Evolutionary conservation across 177 flowering plant genomes (phyloP), one percentile per base, ranked within the genome.

Genomic region (Telopea speciosissima): DNA sequence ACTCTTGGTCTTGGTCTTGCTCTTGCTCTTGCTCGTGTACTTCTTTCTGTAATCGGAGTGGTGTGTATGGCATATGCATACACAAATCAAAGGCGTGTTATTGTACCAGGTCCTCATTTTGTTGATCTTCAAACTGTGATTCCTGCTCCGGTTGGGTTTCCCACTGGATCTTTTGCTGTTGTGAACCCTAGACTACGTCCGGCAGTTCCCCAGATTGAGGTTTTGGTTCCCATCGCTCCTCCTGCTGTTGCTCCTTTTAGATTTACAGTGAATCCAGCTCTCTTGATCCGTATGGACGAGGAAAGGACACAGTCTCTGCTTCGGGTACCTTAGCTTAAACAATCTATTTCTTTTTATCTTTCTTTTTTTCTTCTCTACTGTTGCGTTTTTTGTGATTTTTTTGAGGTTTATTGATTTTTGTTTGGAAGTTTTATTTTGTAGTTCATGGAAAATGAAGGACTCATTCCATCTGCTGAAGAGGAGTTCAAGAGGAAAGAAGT

Each of bases 381-480:
- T 7, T 12, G 4, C 2, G 69, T 23, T 28, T 61, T 3, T 11
- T 73, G 52, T 62, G 33, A 17, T 52, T 63, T 68, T 28, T 71
- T 61, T n/a, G 54, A 59, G 59, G 42, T 12, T 71, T 68, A 70
- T 59, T 13, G 40, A 63, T 25, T n/a, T n/a, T n/a, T n/a, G n/a
- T n/a, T n/a, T n/a, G n/a, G 31, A 44, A 3, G 61, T 56, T 56
- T 3, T 31, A 4, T 66, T 66, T 70, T 65, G 70, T 64, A 87
- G 90, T 74, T 83, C 62, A 79, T 87, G 85, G 74, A 5, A 16
- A 69, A 74, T 24, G 84, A 84, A 75, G 84, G 87, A 1, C 80
- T 84, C 19, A 76, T 85, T 66, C 86, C 82, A 5, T 81, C 86
- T 28, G 59, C 62, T 1, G 86, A 85, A 33, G 90, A 85, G 71